A percentile compares a stretch with the other conserved stretches of the same genome.
phyloP scores from a whole-genome alignment of 1,284 basidiomycete genomes.

The Hymenochaete sp. region DNA sequence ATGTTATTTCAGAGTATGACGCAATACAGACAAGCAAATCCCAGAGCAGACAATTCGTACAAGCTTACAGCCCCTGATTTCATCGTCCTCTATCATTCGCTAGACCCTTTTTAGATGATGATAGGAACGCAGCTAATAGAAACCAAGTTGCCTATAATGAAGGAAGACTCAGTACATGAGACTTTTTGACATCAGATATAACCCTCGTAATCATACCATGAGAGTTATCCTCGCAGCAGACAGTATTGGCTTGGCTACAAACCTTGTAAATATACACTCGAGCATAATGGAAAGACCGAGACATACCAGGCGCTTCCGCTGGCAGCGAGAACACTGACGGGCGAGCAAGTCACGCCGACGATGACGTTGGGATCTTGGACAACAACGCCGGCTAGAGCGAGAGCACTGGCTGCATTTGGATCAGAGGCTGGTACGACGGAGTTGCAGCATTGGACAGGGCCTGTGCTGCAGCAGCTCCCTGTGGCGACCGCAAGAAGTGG shows the following conservation, averaged over 20 bases:
- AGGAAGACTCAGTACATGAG: background rate
- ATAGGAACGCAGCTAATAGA: constrained; percentile 14
- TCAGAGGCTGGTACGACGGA: background rate
- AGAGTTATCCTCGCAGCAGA: constrained; percentile 17
- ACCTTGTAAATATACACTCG: no score
- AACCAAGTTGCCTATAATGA: constrained; percentile 10
- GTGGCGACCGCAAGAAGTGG: no score
- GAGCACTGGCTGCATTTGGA: constrained; percentile 4
- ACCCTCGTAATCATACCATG: constrained; percentile 11
- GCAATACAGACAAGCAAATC: no score
- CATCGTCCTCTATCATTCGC: no score
- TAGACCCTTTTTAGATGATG: no score
- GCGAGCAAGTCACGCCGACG: constrained; percentile 3
- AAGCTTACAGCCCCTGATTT: no score
- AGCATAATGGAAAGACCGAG: no score
- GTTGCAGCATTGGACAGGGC: no score
- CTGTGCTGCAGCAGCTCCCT: no score
- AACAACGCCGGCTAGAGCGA: constrained; percentile 1
- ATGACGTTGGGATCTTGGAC: constrained; percentile 1
- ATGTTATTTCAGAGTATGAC: no score
- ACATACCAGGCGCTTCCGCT: constrained; percentile 3
- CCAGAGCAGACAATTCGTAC: no score
- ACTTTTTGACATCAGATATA: background rate
- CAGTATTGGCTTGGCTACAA: no score
- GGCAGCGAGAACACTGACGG: background rate